Evolutionary conservation across 1,284 basidiomycete genomes (phyloP).

Genomic region (Mixia osmundae): DNA sequence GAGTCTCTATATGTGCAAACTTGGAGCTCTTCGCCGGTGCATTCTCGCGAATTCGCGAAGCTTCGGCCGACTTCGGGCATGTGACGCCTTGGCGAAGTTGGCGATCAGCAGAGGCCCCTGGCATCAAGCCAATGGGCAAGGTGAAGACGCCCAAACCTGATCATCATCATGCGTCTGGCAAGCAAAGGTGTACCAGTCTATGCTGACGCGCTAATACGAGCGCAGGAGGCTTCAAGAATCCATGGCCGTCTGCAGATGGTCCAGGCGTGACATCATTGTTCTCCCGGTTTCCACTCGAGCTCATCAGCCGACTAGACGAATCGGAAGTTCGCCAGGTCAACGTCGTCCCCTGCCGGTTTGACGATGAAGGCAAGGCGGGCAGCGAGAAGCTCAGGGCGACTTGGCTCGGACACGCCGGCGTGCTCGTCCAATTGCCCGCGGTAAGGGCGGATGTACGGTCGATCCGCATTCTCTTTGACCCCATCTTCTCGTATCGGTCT

Average conservation of each 20-base stretch:
- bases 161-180: too few relatives aligned
- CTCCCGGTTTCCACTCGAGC: background rate
- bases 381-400: slow-evolving; percentile 10
- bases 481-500: slow-evolving; percentile 16
- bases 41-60: too few relatives aligned
- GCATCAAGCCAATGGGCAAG: too few relatives aligned
- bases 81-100: too few relatives aligned
- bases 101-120: too few relatives aligned
- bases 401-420: slow-evolving; percentile 16
- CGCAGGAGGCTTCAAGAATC: slow-evolving; percentile 3
- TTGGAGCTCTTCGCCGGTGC: too few relatives aligned
- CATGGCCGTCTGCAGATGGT: slow-evolving; percentile 7
- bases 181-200: too few relatives aligned
- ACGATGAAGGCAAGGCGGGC: slow-evolving; percentile 6
- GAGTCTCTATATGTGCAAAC: too few relatives aligned
- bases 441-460: slow-evolving; percentile 1
- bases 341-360: background rate
- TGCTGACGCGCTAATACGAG: background rate
- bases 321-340: background rate
- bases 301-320: background rate
- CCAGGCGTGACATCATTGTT: background rate
- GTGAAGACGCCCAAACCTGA: too few relatives aligned
- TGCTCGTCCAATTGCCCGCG: background rate
- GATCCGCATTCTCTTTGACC: slow-evolving; percentile 17
- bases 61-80: too few relatives aligned